phyloP scores from a whole-genome alignment of 805 yeast species.

The Cyberlindnera americana region DNA sequence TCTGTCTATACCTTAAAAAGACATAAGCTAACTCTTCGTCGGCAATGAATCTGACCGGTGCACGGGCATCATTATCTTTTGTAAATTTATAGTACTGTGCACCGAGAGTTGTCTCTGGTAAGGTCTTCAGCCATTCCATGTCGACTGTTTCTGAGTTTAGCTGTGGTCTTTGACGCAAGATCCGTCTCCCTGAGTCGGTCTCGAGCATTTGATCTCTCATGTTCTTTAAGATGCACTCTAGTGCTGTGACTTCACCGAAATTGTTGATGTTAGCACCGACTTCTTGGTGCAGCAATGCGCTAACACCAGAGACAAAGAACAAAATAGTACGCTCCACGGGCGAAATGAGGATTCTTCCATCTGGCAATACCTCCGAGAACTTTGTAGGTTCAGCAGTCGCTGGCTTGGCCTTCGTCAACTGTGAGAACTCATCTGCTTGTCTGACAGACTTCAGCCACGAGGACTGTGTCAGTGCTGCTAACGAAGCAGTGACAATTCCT shows the following conservation, averaged over 20 bases:
- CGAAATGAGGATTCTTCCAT: conserved; percentile 74
- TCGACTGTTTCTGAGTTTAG: conserved; percentile 72
- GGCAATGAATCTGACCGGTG: conserved; percentile 80
- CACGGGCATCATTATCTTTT: conserved; percentile 91
- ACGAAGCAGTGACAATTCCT: conserved; percentile 15
- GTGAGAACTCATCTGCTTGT: conserved; percentile 59
- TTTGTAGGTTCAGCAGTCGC: neutral
- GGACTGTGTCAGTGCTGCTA: conserved; percentile 23
- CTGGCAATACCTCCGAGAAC: conserved; percentile 44
- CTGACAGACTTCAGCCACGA: conserved; percentile 40
- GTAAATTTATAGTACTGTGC: conserved; percentile 80
- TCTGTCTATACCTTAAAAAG: conserved; percentile 91
- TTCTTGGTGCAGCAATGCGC: conserved; percentile 75
- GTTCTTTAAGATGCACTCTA: conserved; percentile 57
- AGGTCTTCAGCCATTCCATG: conserved; percentile 50
- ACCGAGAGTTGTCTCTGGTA: conserved; percentile 75
- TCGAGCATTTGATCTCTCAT: conserved; percentile 71
- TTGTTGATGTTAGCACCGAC: conserved; percentile 73
- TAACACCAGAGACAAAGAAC: conserved; percentile 70
- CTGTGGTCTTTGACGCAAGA: conserved; percentile 76
- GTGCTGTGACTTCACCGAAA: conserved; percentile 87
- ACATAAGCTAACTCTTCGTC: conserved; percentile 89
- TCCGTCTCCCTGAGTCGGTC: conserved; percentile 71
- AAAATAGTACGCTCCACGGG: conserved; percentile 58
- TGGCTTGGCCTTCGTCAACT: conserved; percentile 12